Evolutionary conservation across 306 rosid genomes (phyloP).

Genomic region (Casuarina equisetifolia): DNA sequence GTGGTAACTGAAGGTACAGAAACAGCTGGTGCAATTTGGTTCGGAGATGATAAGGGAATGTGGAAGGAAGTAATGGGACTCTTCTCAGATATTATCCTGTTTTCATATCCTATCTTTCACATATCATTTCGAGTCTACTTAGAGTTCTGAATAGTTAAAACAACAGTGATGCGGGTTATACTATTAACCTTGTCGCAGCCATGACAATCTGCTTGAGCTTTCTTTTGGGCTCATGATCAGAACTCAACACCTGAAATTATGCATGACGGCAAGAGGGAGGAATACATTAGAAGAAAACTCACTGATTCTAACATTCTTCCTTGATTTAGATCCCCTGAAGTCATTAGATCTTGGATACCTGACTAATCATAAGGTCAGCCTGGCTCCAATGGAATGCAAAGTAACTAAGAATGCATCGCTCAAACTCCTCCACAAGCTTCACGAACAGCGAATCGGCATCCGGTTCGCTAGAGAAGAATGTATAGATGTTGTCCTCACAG

Average conservation of each 20-base stretch:
- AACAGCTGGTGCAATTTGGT: not conserved
- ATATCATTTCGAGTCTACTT: not conserved
- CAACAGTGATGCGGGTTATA: not conserved
- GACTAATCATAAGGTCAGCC: conserved; percentile 75
- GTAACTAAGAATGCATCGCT: conserved; percentile 95
- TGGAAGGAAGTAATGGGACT: not conserved
- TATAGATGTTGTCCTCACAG: conserved; percentile 74
- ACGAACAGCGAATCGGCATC: conserved; percentile 86
- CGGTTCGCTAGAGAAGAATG: conserved; percentile 69
- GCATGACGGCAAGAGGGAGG: not conserved
- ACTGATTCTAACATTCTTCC: not conserved
- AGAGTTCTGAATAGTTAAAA: not conserved
- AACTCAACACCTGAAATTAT: conserved; percentile 64
- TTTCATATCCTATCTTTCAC: not conserved
- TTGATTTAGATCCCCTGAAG: not conserved
- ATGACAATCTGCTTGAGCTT: conserved; percentile 78
- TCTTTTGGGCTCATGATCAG: conserved; percentile 73
- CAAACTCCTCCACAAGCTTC: conserved; percentile 97
- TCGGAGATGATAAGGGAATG: not conserved
- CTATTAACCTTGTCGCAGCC: conserved; percentile 87
- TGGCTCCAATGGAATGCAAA: conserved; percentile 91
- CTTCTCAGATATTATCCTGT: not conserved
- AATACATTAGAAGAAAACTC: not conserved
- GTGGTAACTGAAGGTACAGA: not conserved
- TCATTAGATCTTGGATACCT: conserved; percentile 44